Percentiles rank a stretch among this genome's conserved stretches.
Conservation (phyloP, 1,284 basidiomycete genomes). For the Malassezia restricta region DNA sequence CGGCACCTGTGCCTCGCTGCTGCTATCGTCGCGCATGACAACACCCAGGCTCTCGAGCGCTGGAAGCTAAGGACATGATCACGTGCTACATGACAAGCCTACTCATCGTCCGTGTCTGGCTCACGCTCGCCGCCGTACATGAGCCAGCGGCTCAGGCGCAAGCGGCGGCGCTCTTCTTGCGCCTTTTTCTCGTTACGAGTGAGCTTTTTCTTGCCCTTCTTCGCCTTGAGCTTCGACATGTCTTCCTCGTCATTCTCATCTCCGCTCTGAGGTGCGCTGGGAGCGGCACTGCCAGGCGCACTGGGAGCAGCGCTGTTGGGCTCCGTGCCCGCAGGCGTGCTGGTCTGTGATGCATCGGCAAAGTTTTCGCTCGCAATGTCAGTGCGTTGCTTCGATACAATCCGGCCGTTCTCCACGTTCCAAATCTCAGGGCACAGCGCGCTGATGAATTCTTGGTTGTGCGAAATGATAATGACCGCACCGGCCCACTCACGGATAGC, state of each 20-base stretch:
- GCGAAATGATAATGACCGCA: constrained; percentile 92
- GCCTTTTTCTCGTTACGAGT: constrained; percentile 45
- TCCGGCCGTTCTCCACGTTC: constrained; percentile 58
- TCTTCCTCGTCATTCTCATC: constrained; percentile 45
- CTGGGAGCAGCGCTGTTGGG: constrained; percentile 51
- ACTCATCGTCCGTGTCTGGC: constrained; percentile 42
- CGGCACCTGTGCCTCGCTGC: background rate
- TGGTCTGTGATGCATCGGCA: constrained; percentile 47
- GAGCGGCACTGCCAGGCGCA: constrained; percentile 19
- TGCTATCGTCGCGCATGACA: background rate
- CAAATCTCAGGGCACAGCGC: constrained; percentile 53
- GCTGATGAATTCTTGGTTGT: constrained; percentile 54
- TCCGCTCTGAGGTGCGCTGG: constrained; percentile 42
- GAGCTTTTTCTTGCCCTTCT: constrained; percentile 46
- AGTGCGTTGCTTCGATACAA: constrained; percentile 77
- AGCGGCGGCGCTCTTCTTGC: constrained; percentile 40
- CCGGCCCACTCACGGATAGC: constrained; percentile 94
- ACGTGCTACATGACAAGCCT: background rate
- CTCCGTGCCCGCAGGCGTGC: constrained; percentile 60
- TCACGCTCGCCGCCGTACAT: constrained; percentile 40
- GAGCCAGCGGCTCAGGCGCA: constrained; percentile 39
- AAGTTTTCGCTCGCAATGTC: constrained; percentile 68
- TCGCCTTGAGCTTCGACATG: constrained; percentile 44
- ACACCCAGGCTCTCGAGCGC: no score
- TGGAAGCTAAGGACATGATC: no score